phyloP scores from a whole-genome alignment of 2,329 filamentous ascomycete species.

The Didymella lethalis region DNA sequence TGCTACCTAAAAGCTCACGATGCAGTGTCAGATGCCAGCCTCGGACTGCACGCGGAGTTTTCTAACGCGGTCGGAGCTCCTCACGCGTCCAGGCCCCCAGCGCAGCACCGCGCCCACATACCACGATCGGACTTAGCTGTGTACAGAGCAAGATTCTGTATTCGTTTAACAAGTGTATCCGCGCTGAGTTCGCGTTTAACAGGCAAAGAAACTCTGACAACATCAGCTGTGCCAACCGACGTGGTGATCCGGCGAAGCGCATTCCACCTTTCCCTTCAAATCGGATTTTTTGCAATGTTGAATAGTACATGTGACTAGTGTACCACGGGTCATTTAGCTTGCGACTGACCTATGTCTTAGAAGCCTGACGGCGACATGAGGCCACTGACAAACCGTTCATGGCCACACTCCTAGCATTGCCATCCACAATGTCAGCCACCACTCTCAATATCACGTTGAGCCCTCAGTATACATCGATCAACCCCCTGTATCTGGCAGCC shows the following conservation, averaged over 20 bases:
- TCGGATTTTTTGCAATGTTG: background rate
- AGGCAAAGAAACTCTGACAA: background rate
- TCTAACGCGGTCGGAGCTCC: slow-evolving; percentile 7
- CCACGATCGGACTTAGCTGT: background rate
- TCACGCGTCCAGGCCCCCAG: slow-evolving; percentile 1
- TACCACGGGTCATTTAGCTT: slow-evolving; percentile 8
- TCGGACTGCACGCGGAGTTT: slow-evolving; percentile 19
- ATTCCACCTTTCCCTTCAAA: background rate
- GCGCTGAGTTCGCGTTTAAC: background rate
- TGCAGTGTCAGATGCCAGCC: slow-evolving; percentile 23
- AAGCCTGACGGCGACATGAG: slow-evolving; percentile 19
- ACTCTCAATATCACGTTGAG: background rate
- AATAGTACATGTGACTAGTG: slow-evolving; percentile 8
- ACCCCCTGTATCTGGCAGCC: background rate
- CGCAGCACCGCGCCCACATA: background rate
- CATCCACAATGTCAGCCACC: slow-evolving; percentile 14
- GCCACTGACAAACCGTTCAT: slow-evolving; percentile 5
- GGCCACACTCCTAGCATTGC: slow-evolving; percentile 1
- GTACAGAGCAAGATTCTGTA: background rate
- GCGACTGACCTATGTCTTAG: slow-evolving; percentile 16
- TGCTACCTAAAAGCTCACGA: slow-evolving; percentile 22
- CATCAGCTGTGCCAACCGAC: background rate
- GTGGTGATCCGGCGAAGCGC: background rate
- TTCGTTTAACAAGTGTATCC: background rate
- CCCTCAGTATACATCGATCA: slow-evolving; percentile 8